Conservation (phyloP, 768 basidiomycete genomes). For the Trametes punicea region DNA sequence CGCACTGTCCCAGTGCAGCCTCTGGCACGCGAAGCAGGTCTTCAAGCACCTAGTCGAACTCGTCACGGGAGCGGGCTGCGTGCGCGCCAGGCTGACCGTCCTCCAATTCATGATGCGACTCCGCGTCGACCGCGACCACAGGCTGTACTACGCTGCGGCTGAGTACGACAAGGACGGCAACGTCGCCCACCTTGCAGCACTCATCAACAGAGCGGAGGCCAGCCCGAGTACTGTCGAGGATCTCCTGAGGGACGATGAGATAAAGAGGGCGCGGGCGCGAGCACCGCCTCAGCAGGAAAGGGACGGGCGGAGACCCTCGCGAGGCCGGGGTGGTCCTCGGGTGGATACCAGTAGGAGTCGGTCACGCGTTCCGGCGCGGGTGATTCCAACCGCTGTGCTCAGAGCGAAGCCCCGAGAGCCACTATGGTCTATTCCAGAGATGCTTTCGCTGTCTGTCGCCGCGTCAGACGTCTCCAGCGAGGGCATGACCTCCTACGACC, state of each 20-base stretch:
- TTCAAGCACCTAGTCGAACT: constrained; percentile 52
- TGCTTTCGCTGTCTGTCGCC: constrained; percentile 48
- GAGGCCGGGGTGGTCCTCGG: constrained; percentile 47
- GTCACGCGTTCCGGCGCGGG: constrained; percentile 47
- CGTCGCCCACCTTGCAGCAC: constrained; percentile 52
- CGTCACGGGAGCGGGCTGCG: constrained; percentile 42
- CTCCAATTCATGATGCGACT: constrained; percentile 88
- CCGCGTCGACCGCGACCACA: constrained; percentile 86
- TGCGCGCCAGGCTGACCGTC: constrained; percentile 62
- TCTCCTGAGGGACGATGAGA: constrained; percentile 30
- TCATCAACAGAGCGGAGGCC: constrained; percentile 54
- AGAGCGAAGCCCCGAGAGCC: constrained; percentile 39
- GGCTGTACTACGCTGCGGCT: constrained; percentile 63
- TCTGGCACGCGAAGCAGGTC: constrained; percentile 51
- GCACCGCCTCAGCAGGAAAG: constrained; percentile 43
- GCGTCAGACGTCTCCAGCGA: constrained; percentile 66
- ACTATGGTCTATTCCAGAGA: constrained; percentile 72
- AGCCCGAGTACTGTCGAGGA: constrained; percentile 24
- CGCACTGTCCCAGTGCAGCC: constrained; percentile 43
- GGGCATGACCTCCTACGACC: constrained; percentile 63
- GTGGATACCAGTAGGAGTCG: constrained; percentile 57
- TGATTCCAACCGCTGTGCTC: constrained; percentile 15
- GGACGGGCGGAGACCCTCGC: constrained; percentile 47
- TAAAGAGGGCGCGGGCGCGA: constrained; percentile 46
- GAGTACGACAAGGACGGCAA: constrained; percentile 57